Evolutionary conservation across 2,329 filamentous ascomycete species (phyloP), one percentile per base, ranked within the genome.

Genomic region (Ceratocystis cacaofunesta): DNA sequence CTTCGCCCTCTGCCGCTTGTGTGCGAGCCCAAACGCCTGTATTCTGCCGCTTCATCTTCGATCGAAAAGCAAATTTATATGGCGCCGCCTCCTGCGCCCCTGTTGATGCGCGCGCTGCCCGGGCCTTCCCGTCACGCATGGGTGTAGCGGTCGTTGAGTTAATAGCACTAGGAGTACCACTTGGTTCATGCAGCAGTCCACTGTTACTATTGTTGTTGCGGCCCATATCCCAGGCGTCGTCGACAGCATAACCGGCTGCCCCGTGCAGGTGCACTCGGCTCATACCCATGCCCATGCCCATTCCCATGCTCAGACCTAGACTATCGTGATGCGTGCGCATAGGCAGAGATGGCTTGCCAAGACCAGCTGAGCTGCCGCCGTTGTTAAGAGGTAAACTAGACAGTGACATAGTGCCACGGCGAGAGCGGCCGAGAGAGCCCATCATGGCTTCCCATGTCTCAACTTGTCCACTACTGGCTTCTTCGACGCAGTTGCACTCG

Each of bases 401-500:
- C 30, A 62, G 22, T 19, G 64, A 60, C 52, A 57, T 60, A 25
- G 66, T 67, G 15, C 57, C 46, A 10, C 66, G 65, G 19, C 68
- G 63, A 57, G 64, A 68, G 36, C 44, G 48, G 22, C 66, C 65
- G 2, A 76, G 68, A 17, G 77, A 76, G 0, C 76, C 78, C 71
- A 78, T 77, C 73, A 83, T 76, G 2, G 82, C 82, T 0, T 80
- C 79, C 81, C 84, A 85, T 22, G 81, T 83, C 72, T 86, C 84
- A 7, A 86, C 79, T 50, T 83, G 77, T 0, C 82, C 83, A 60
- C 76, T 78, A 66, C 75, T 76, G 0, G 84, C 83, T 68, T 85
- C 80, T 15, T 80, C 76, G 0, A 80, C 77, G 69, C 85, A 87
- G 67, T 82, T 76, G 70, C 85, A 87, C 71, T 86, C 85, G 70